Evolutionary conservation across 805 yeast genomes (phyloP).

Genomic region (Ogataea neopini): DNA sequence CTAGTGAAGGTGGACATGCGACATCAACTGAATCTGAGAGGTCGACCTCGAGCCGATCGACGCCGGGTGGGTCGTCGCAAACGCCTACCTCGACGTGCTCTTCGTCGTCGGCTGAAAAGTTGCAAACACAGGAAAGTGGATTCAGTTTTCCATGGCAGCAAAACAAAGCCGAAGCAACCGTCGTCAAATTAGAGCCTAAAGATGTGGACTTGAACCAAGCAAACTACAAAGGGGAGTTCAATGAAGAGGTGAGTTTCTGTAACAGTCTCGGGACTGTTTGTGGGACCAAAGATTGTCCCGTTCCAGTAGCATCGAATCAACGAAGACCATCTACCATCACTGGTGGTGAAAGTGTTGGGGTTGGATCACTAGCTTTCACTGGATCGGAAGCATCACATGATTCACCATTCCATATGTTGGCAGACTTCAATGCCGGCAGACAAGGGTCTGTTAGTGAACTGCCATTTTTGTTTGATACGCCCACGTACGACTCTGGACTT

Average conservation of each 20-base stretch:
- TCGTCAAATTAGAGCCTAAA: neutral
- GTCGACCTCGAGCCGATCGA: slow-evolving; percentile 18
- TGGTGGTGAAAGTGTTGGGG: slow-evolving; percentile 6
- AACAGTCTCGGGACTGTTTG: slow-evolving; percentile 76
- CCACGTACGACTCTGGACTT: slow-evolving; percentile 53
- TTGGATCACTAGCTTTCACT: neutral
- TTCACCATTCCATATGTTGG: slow-evolving; percentile 27
- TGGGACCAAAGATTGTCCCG: slow-evolving; percentile 70
- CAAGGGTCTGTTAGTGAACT: slow-evolving; percentile 37
- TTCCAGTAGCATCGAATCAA: slow-evolving; percentile 52
- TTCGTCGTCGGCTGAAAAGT: slow-evolving; percentile 8
- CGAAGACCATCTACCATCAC: slow-evolving; percentile 14
- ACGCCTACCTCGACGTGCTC: slow-evolving; percentile 26
- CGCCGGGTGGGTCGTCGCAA: slow-evolving; percentile 15
- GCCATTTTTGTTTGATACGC: slow-evolving; percentile 46
- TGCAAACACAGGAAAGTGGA: slow-evolving; percentile 7
- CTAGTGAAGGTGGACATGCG: neutral
- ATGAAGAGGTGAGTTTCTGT: slow-evolving; percentile 79
- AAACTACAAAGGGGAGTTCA: slow-evolving; percentile 44
- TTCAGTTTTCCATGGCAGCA: slow-evolving; percentile 12
- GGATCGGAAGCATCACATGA: slow-evolving; percentile 10
- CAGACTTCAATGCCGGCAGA: slow-evolving; percentile 16
- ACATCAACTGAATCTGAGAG: slow-evolving; percentile 22
- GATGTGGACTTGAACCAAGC: slow-evolving; percentile 23
- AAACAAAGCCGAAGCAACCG: neutral